Evolutionary conservation across 2,329 filamentous ascomycete species (phyloP).

Genomic region (Microsporum canis): DNA sequence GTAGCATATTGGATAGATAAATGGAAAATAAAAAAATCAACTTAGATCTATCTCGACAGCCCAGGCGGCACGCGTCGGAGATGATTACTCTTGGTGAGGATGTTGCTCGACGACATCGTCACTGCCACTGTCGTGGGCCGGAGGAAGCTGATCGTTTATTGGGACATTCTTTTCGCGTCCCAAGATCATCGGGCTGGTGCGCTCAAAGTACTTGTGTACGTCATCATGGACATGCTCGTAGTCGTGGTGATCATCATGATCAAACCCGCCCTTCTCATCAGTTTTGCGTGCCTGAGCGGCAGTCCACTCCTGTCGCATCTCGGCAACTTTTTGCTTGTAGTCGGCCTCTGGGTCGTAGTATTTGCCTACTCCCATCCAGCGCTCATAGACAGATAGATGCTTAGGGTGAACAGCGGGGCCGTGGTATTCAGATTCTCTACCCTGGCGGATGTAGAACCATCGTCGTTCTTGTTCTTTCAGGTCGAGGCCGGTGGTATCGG

Average conservation of each 20-base stretch:
- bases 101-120: neutral
- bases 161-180: slow-evolving; percentile 8
- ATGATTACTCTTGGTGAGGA: neutral
- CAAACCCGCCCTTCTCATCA: slow-evolving; percentile 38
- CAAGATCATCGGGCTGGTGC: slow-evolving; percentile 27
- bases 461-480: slow-evolving; percentile 94
- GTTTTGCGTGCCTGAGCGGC: slow-evolving; percentile 36
- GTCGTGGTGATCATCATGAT: slow-evolving; percentile 32
- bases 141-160: slow-evolving; percentile 5
- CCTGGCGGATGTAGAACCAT: slow-evolving; percentile 75
- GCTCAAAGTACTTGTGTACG: slow-evolving; percentile 44
- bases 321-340: slow-evolving; percentile 71
- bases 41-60: too few species aligned
- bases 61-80: too few species aligned
- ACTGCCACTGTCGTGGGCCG: neutral
- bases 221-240: slow-evolving; percentile 40
- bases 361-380: slow-evolving; percentile 64
- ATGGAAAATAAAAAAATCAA: neutral
- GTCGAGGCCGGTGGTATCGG: slow-evolving; percentile 93
- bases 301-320: slow-evolving; percentile 57
- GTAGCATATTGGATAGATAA: neutral
- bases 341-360: slow-evolving; percentile 72
- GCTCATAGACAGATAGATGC: slow-evolving; percentile 83
- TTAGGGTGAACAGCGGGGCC: slow-evolving; percentile 83
- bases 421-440: slow-evolving; percentile 73